phyloP scores from a whole-genome alignment of 176 grass and related monocot species.

The Chloris gayana region DNA sequence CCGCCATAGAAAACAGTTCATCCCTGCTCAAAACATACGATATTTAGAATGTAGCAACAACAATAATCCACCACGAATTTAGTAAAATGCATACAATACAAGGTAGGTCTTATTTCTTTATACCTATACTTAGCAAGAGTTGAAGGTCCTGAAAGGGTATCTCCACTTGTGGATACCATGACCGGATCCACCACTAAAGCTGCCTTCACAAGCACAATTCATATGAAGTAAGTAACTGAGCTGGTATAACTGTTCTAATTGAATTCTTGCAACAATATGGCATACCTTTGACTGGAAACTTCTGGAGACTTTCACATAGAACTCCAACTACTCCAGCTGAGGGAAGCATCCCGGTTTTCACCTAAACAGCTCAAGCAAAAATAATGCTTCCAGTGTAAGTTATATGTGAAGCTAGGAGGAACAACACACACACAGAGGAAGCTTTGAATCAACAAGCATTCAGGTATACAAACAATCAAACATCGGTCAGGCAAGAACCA shows the following conservation, averaged over 20 bases:
- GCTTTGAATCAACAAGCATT: constrained; percentile 14
- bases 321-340: constrained; percentile 68
- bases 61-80: constrained; percentile 2
- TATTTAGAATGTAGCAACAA: neutral
- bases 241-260: neutral
- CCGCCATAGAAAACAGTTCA: constrained; percentile 85
- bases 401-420: neutral
- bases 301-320: constrained; percentile 70
- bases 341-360: constrained; percentile 98
- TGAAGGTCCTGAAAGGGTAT: constrained; percentile 71
- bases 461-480: neutral
- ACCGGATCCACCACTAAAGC: constrained; percentile 99
- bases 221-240: constrained; percentile 37
- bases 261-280: neutral
- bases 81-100: constrained; percentile 26
- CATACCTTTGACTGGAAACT: constrained; percentile 94
- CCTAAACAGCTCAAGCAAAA: constrained; percentile 48
- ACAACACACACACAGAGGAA: neutral
- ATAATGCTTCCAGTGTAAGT: neutral
- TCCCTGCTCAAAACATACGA: constrained; percentile 57
- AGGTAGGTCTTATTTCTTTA: neutral
- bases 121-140: constrained; percentile 75
- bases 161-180: constrained; percentile 93
- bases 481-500: neutral
- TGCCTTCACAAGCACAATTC: constrained; percentile 63